A percentile compares a stretch with the other conserved stretches of the same genome.
Conservation (phyloP, 257 asterid genomes). For the Gardenia jasminoides region DNA sequence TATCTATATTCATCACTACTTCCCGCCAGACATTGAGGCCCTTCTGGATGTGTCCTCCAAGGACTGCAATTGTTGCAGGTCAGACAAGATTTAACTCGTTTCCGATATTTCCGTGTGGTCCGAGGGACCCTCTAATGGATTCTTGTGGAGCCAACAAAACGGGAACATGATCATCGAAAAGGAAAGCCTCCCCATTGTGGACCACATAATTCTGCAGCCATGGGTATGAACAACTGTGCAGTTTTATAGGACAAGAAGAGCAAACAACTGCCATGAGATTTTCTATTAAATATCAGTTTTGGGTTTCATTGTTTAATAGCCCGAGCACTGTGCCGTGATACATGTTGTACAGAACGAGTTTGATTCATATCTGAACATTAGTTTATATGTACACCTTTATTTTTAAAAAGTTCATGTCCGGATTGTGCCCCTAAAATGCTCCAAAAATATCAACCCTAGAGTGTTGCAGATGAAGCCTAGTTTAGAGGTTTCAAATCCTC, state of each 20-base stretch:
- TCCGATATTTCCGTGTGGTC: not conserved
- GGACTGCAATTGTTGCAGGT: slow-evolving; percentile 8
- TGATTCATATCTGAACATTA: too few relatives aligned
- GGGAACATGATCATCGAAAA: slow-evolving; percentile 6
- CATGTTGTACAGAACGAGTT: not conserved
- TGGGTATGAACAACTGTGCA: not conserved
- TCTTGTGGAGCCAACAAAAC: not conserved
- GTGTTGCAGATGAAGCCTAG: not conserved
- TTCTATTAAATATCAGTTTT: not conserved
- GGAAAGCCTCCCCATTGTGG: slow-evolving; percentile 6
- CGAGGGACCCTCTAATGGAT: slow-evolving; percentile 5
- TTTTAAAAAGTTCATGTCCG: too few relatives aligned
- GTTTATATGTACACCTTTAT: too few relatives aligned
- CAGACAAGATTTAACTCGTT: slow-evolving; percentile 1
- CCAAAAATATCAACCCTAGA: too few relatives aligned
- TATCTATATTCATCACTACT: not conserved
- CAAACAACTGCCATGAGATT: not conserved
- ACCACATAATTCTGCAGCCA: slow-evolving; percentile 2
- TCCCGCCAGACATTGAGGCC: not conserved
- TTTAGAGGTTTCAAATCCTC: too few relatives aligned
- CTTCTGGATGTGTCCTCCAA: slow-evolving; percentile 11
- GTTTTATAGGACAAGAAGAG: not conserved
- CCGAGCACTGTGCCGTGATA: not conserved
- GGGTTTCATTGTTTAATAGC: not conserved
- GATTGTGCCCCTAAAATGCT: not conserved